Evolutionary conservation across 2,329 filamentous ascomycete genomes (phyloP).

Genomic region (Calonectria montana): DNA sequence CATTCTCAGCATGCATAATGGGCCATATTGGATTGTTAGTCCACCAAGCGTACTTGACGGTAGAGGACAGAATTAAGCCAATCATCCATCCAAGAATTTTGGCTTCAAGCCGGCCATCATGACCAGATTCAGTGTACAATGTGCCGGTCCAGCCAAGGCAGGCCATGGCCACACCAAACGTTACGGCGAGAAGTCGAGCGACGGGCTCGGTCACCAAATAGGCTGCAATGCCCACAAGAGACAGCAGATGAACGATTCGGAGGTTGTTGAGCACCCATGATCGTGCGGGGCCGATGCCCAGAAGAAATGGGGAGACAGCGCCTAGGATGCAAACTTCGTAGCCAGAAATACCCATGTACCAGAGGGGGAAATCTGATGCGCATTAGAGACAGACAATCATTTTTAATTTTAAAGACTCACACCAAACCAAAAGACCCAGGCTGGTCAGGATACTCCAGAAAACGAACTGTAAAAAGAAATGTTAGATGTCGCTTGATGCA

Average conservation of each 20-base stretch:
- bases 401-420: constrained; percentile 63
- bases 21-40: constrained; percentile 99
- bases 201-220: constrained; percentile 81
- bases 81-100: constrained; percentile 84
- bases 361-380: constrained; percentile 85
- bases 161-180: constrained; percentile 82
- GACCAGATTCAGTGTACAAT: constrained; percentile 80
- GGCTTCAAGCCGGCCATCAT: constrained; percentile 81
- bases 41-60: constrained; percentile 91
- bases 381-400: constrained; percentile 28
- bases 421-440: constrained; percentile 92
- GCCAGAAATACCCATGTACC: constrained; percentile 99
- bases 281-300: constrained; percentile 77
- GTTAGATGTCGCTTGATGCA: constrained; percentile 32
- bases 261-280: constrained; percentile 75
- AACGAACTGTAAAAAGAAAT: constrained; percentile 71
- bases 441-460: constrained; percentile 97
- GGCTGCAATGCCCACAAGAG: constrained; percentile 81
- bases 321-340: constrained; percentile 92
- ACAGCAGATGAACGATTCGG: constrained; percentile 78
- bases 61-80: constrained; percentile 85
- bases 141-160: constrained; percentile 88
- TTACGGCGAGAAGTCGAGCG: constrained; percentile 81
- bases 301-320: constrained; percentile 82
- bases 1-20: constrained; percentile 88